These are phyloP conservation scores for Scutellaria galericulata DNA, from an alignment of 257 asterid species.

Conservation along the genomic window DNA sequence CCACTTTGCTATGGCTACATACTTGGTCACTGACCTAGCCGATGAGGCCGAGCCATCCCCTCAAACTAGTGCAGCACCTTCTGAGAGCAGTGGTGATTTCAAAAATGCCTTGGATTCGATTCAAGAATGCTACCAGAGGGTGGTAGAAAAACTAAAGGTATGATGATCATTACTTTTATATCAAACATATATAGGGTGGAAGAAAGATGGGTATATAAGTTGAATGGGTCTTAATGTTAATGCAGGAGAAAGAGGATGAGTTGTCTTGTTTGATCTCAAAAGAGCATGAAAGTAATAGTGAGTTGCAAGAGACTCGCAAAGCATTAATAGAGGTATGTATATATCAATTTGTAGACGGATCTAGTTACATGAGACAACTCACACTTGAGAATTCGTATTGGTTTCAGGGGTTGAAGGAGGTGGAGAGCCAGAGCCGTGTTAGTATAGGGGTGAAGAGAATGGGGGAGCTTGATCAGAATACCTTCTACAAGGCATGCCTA, in stretches of 20 bases:
- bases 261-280: slow-evolving; percentile 36
- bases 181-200: no score
- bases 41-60: neutral
- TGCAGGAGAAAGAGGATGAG: slow-evolving; percentile 47
- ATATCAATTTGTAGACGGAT: no score
- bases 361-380: no score
- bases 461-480: slow-evolving; percentile 69
- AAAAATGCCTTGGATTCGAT: neutral
- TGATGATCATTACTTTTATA: neutral
- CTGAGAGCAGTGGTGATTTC: neutral
- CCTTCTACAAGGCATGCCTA: slow-evolving; percentile 51
- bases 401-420: slow-evolving; percentile 55
- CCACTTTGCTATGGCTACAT: slow-evolving; percentile 27
- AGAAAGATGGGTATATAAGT: no score
- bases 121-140: neutral
- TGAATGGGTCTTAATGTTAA: neutral
- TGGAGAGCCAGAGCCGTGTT: slow-evolving; percentile 40
- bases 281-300: slow-evolving; percentile 58
- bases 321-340: slow-evolving; percentile 46
- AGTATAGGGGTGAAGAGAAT: slow-evolving; percentile 66
- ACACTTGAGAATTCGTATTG: no score
- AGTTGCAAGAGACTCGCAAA: slow-evolving; percentile 59
- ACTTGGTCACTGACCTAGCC: slow-evolving; percentile 22
- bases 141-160: neutral
- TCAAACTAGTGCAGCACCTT: no score